Evolutionary conservation across 2,329 filamentous ascomycete genomes (phyloP), one percentile per base, ranked within the genome.

Genomic region (Calcarisporium arbuscula): DNA sequence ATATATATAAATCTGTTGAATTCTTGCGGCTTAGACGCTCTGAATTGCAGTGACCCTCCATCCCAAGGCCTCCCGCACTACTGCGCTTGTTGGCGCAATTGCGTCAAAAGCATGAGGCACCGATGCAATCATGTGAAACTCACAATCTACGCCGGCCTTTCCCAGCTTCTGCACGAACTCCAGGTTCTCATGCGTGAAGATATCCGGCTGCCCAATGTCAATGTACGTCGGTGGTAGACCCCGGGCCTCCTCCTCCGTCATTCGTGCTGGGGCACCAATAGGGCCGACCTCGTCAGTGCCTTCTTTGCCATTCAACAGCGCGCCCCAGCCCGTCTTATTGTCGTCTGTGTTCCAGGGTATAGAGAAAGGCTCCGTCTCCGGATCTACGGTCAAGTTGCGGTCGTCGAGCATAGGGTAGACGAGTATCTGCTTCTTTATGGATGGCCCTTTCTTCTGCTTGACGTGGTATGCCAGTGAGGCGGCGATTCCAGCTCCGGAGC

Each of bases 381-480:
- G 28, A 7, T 12, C 14, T 15, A 5, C 8, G n/a, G 10, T 17
- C 18, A 12, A 18, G 18, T 46, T 53, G 12, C 52, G 45, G 30
- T 59, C 52, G 23, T 60, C 54, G 1, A 60, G 38, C 56, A 58
- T 59, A 15, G 57, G 56, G 19, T 55, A 58, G 2, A 58, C 28
- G 0, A 60, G 44, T 12, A 59, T 44, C 31, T 58, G 55, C 40
- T 54, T 55, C 3, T 52, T 52, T 1, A 60, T 29, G 0, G 50
- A 50, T 1, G 56, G 56, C 2, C 27, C 35, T 1, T 54, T 30
- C 4, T 21, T 21, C 4, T 44, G 35, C 28, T 58, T 55, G 1
- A 54, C 53, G 58, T 73, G 65, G 23, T 76, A 51, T 1, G 68
- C 38, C 12, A 39, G 33, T 4, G 38, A 45, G 18, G 47, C 47